A percentile compares a stretch with the other conserved stretches of the same genome.
These are phyloP conservation scores for Papiliotrema flavescens DNA, from an alignment of 1,284 basidiomycete genomes.

Conservation along the genomic window DNA sequence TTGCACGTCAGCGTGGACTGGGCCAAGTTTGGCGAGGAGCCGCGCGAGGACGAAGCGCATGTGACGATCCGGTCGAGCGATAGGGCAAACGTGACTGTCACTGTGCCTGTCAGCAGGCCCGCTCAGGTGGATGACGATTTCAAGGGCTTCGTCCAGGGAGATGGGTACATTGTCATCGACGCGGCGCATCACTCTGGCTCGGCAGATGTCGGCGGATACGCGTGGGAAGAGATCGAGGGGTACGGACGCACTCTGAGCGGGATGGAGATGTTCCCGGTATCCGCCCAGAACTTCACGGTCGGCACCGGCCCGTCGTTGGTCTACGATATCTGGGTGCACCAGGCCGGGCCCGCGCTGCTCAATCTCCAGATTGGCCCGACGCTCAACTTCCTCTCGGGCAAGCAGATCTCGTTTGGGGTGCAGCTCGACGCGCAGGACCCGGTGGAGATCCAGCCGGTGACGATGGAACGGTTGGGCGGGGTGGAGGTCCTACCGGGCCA, in stretches of 20 bases:
- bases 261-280: slow-evolving; percentile 60
- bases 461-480: slow-evolving; percentile 10
- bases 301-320: slow-evolving; percentile 59
- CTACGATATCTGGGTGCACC: slow-evolving; percentile 54
- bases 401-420: slow-evolving; percentile 58
- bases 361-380: slow-evolving; percentile 59
- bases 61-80: slow-evolving; percentile 14
- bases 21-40: slow-evolving; percentile 47
- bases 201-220: slow-evolving; percentile 52
- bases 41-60: slow-evolving; percentile 5
- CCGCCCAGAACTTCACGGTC: slow-evolving; percentile 57
- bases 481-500: background rate
- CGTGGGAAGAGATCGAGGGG: slow-evolving; percentile 60
- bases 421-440: slow-evolving; percentile 55
- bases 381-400: slow-evolving; percentile 56
- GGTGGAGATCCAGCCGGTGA: slow-evolving; percentile 54
- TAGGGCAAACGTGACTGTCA: slow-evolving; percentile 21
- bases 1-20: slow-evolving; percentile 62
- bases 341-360: slow-evolving; percentile 46
- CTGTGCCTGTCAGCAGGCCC: slow-evolving; percentile 55
- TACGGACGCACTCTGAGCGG: slow-evolving; percentile 52
- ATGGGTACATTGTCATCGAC: slow-evolving; percentile 63
- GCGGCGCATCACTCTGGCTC: slow-evolving; percentile 53
- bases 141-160: slow-evolving; percentile 64
- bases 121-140: slow-evolving; percentile 52